Evolutionary conservation across 2,329 filamentous ascomycete species (phyloP).

Genomic region (Akanthomyces uredinophilus): DNA sequence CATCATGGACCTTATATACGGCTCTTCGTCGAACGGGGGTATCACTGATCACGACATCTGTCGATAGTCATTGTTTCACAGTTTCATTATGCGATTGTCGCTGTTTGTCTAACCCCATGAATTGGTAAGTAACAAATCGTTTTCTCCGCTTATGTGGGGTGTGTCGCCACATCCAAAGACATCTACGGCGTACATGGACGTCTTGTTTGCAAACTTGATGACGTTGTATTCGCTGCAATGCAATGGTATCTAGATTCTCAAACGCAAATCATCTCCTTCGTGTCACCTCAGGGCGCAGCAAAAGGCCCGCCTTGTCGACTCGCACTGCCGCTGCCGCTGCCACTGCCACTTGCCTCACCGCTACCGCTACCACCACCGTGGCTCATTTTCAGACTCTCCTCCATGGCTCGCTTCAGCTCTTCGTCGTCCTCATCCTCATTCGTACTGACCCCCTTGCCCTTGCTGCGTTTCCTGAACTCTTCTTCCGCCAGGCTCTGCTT

Average conservation of each 20-base stretch:
- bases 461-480: conserved; percentile 37
- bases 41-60: neutral
- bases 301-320: conserved; percentile 20
- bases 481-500: conserved; percentile 71
- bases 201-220: neutral
- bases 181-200: too few relatives aligned
- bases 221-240: neutral
- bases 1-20: neutral
- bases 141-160: neutral
- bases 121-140: neutral
- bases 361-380: conserved; percentile 23
- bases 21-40: too few relatives aligned
- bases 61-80: neutral
- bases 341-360: neutral
- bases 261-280: neutral
- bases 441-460: conserved; percentile 30
- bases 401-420: conserved; percentile 38
- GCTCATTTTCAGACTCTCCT: conserved; percentile 45
- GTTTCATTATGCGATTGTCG: neutral
- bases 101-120: neutral
- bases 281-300: neutral
- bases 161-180: neutral
- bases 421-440: conserved; percentile 39
- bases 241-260: conserved; percentile 4
- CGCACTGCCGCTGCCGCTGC: conserved; percentile 17